These are phyloP conservation scores for Crepidotus variabilis DNA, from an alignment of 768 basidiomycete genomes.

Conservation along the genomic window DNA sequence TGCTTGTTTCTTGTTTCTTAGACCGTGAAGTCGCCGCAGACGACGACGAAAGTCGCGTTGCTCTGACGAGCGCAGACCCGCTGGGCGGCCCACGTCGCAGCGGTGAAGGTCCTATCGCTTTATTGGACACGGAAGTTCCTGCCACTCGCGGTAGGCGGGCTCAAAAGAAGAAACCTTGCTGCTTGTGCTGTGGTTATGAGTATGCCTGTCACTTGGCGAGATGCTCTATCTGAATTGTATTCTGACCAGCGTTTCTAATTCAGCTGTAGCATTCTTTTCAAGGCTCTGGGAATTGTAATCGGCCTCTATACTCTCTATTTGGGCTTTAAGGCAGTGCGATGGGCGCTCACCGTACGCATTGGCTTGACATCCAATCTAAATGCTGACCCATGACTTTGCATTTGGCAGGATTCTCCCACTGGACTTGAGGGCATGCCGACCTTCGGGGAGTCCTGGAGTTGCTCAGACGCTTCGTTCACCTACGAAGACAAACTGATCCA, in stretches of 20 bases:
- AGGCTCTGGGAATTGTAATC: constrained; percentile 41
- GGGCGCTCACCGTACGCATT: constrained; percentile 36
- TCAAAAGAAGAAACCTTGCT: constrained; percentile 29
- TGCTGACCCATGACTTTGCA: too few species aligned
- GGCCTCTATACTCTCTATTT: constrained; percentile 33
- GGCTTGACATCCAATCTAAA: too few species aligned
- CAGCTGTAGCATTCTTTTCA: constrained; percentile 38
- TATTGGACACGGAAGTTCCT: constrained; percentile 24
- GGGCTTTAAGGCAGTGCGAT: constrained; percentile 35
- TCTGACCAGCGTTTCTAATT: background rate
- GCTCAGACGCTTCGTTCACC: constrained; percentile 37
- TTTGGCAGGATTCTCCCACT: background rate
- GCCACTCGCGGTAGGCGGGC: constrained; percentile 22
- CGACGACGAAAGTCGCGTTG: constrained; percentile 34
- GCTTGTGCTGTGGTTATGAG: constrained; percentile 46
- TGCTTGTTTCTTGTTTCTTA: constrained; percentile 16
- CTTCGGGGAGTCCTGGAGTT: constrained; percentile 48
- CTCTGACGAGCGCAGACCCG: constrained; percentile 9
- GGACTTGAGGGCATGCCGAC: constrained; percentile 50
- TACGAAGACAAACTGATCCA: constrained; percentile 37
- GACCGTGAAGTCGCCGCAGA: constrained; percentile 36
- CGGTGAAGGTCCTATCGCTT: constrained; percentile 24
- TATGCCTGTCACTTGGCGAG: constrained; percentile 20
- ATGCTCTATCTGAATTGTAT: constrained; percentile 10
- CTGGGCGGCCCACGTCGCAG: constrained; percentile 10